These are phyloP conservation scores for Symbiodinium natans DNA, from an alignment of 73 alveolate species.

Conservation along the genomic window DNA sequence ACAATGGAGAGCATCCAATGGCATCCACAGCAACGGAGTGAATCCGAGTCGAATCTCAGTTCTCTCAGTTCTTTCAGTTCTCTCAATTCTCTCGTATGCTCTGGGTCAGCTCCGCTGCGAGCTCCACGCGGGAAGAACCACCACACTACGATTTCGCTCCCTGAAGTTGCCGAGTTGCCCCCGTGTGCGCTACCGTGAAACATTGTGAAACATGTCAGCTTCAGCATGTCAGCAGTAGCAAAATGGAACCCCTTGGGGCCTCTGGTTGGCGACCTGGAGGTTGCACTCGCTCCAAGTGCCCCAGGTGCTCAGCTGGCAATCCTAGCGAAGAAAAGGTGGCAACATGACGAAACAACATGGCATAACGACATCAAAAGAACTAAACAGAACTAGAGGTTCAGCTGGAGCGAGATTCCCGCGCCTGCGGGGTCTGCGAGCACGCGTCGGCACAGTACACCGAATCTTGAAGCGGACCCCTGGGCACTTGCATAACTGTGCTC, in stretches of 20 bases:
- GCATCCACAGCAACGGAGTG: background rate
- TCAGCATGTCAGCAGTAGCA: background rate
- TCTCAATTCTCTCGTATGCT: no score
- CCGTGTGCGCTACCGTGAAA: background rate
- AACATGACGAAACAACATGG: background rate
- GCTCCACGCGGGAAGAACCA: constrained; percentile 29
- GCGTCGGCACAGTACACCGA: constrained; percentile 27
- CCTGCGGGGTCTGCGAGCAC: constrained; percentile 46
- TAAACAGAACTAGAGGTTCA: background rate
- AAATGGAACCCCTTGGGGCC: constrained; percentile 25
- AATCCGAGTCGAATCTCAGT: background rate
- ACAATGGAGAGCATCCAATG: no score
- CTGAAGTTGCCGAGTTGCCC: background rate
- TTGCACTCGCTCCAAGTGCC: constrained; percentile 61
- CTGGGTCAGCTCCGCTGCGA: no score
- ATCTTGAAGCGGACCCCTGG: constrained; percentile 83
- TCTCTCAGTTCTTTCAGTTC: no score
- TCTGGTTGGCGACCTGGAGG: constrained; percentile 66
- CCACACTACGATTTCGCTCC: constrained; percentile 78
- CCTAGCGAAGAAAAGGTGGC: constrained; percentile 6
- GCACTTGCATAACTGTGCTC: no score
- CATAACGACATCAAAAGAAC: background rate
- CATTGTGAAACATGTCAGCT: background rate
- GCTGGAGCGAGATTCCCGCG: background rate
- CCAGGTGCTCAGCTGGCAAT: constrained; percentile 71